These are phyloP conservation scores for Saccharum hybrid DNA, from an alignment of 202 grass and related monocot species.

Conservation along the genomic window DNA sequence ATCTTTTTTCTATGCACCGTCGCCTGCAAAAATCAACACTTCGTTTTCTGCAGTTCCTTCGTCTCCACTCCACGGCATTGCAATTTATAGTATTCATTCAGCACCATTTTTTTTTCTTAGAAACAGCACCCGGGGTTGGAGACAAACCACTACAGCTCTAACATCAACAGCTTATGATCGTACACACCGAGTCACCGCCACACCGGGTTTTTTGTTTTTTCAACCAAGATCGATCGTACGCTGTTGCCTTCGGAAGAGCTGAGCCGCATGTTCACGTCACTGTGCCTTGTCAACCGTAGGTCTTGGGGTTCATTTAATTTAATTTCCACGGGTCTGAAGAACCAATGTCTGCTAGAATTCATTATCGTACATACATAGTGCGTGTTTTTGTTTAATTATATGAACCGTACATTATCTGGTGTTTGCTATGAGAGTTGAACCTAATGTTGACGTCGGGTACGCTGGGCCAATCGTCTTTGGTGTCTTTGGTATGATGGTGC, in stretches of 20 bases:
- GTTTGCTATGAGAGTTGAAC: background rate
- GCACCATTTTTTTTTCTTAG: background rate
- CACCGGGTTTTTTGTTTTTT: background rate
- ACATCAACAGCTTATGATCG: background rate
- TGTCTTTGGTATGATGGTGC: background rate
- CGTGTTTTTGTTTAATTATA: background rate
- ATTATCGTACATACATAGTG: background rate
- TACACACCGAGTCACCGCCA: background rate
- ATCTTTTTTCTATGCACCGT: slow-evolving; percentile 17
- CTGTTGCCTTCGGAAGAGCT: background rate
- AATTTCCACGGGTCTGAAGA: background rate
- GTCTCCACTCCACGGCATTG: background rate
- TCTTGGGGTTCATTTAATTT: background rate
- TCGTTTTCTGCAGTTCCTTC: background rate
- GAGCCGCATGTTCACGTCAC: background rate
- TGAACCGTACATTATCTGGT: too few relatives aligned
- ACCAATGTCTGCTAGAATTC: background rate
- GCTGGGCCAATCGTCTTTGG: too few relatives aligned
- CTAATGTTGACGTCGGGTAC: background rate
- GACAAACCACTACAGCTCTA: background rate
- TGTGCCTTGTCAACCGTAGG: background rate
- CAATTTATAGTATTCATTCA: background rate
- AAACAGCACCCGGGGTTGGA: background rate
- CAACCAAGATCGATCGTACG: background rate
- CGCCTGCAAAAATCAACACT: slow-evolving; percentile 1